Evolutionary conservation across 192 early-diverging fungal species (phyloP), one percentile per base, ranked within the genome.

Genomic region (Spizellomyces sp.): DNA sequence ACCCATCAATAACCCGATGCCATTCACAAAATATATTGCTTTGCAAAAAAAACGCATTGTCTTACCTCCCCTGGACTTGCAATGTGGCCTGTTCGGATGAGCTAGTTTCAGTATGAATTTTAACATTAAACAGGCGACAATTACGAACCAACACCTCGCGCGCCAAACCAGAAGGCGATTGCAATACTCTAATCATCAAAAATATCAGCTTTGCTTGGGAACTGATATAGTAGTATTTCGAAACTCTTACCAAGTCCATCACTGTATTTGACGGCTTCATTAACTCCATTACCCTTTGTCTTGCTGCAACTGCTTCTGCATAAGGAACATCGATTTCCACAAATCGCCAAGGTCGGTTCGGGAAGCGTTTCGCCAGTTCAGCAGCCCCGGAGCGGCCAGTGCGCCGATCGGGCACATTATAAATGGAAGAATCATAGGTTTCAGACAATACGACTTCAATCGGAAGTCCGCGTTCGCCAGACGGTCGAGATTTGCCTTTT

Each of bases 91-190:
- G 27, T 36, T 36, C 27, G 27, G 27, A 36, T 36, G 27, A 36
- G 0, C 27, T 36, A 36, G 27, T 36, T 36, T 36, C 27, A 36
- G 27, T 36, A 36, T 36, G 1, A 36, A 36, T 62, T 74, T 80
- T 19, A 48, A 66, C 6, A 74, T n/a, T 2, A 68, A 61, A n/a
- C 50, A n/a, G 14, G 14, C 2, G 50, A 54, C 17, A n/a, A n/a
- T 54, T n/a, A 54, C 50, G 36, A 70, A 58, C 94, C 94, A 43
- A 71, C 62, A 0, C 94, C 95, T n/a, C 95, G 83, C 22, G 91
- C 80, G 2, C 94, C 96, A 85, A 96, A 98, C 95, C 95, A 98
- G 62, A 98, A 87, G 0, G 96, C 95, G 84, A 96, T 90, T 0
- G 91, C 96, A 73, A 98, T 98, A 70, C 95, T 96, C 73, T 36